Evolutionary conservation across 176 grass and related monocot genomes (phyloP), one percentile per base, ranked within the genome.

Genomic region (Cenchrus purpureus): DNA sequence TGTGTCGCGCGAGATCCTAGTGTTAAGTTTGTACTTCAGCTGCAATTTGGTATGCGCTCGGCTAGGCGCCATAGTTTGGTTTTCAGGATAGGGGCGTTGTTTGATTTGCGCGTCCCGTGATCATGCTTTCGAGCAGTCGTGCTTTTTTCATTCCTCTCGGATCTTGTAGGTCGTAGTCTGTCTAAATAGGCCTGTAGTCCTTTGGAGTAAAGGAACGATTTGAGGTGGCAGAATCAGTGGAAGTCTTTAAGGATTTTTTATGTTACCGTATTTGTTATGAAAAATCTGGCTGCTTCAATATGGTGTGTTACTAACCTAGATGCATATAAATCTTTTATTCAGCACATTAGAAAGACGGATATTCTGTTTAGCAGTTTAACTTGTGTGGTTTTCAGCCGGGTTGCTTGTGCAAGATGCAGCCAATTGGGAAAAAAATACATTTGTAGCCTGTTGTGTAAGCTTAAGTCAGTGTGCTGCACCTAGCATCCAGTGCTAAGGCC

Each of bases 291-390:
- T 3, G 43, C 20, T 12, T 49, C 68, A 48, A 48, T 48, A 7
- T 14, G n/a, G 10, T 5, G 10, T 5, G 8, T 25, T 48, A 50
- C 44, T 11, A 51, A 29, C 46, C n/a, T 73, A 28, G 70, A 29
- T 51, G n/a, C 22, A 28, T 44, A 17, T 11, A 10, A n/a, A 72
- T 49, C 14, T 72, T 45, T 72, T 29, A 73, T 49, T 50, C 16
- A 0, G 5, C 2, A 7, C 2, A 13, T 31, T 3, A 10, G 37
- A 16, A 40, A 31, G 25, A 20, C 1, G 0, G 1, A 1, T 7
- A 5, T 31, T 9, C 6, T 19, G 16, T 77, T 49, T 85, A 20
- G 22, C 2, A 42, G 70, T 29, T 53, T 40, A 14, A 14, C 45
- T 62, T 29, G 45, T 74, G 48, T 54, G 25, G 48, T 54, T 53